A percentile compares a stretch with the other conserved stretches of the same genome.
These are phyloP conservation scores for Phytophthora kernoviae DNA, from an alignment of 352 stramenopile species.

Conservation along the genomic window DNA sequence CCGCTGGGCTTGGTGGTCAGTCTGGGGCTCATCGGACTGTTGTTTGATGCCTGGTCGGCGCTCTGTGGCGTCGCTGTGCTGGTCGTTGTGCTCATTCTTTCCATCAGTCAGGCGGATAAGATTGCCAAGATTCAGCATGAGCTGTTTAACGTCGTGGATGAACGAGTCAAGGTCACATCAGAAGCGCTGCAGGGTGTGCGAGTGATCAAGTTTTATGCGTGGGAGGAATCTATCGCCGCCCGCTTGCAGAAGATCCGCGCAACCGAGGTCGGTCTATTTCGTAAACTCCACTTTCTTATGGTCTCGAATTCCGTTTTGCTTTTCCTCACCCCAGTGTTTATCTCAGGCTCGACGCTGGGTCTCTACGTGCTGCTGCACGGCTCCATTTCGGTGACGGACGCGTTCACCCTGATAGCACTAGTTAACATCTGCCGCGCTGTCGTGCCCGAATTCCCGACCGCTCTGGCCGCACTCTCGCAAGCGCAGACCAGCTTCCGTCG, in stretches of 20 bases:
- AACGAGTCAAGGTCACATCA: constrained; percentile 91
- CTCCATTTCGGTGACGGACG: constrained; percentile 50
- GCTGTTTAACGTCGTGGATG: constrained; percentile 42
- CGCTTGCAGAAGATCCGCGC: constrained; percentile 44
- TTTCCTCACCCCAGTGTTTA: constrained; percentile 49
- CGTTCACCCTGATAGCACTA: constrained; percentile 41
- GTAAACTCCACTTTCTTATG: constrained; percentile 52
- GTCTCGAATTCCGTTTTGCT: constrained; percentile 60
- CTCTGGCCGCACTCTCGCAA: constrained; percentile 31
- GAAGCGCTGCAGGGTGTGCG: constrained; percentile 90
- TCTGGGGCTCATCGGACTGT: constrained; percentile 28
- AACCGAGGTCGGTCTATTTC: constrained; percentile 51
- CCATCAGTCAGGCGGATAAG: constrained; percentile 3
- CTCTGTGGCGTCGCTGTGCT: constrained; percentile 17
- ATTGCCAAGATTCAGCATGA: constrained; percentile 18
- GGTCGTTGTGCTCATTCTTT: constrained; percentile 23
- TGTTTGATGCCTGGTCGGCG: constrained; percentile 20
- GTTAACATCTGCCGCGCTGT: constrained; percentile 41
- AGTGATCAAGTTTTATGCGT: constrained; percentile 90
- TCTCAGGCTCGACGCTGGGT: constrained; percentile 45
- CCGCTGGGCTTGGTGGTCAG: constrained; percentile 27
- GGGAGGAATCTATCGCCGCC: constrained; percentile 50
- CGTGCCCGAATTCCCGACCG: constrained; percentile 32
- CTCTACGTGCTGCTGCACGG: constrained; percentile 47
- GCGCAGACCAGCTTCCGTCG: constrained; percentile 27